Base-by-base conservation (phyloP, 441 rosid species). In the Viola pubescens region DNA sequence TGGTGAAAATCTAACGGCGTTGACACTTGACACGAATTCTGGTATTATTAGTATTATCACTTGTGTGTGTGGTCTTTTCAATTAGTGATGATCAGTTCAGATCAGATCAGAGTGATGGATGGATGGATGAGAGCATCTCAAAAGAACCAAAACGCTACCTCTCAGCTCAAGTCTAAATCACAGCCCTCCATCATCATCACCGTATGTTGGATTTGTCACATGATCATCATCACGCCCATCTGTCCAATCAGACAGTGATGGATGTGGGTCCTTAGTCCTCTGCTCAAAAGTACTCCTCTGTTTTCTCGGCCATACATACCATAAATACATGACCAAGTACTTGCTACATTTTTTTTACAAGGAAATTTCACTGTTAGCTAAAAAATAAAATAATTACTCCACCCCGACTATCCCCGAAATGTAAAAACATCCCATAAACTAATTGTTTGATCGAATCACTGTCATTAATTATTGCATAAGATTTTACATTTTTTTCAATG, bases 1-100 rank as follows among this genome's bases (percentile, higher is more conserved):
- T 2, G 34, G 40, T 7, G 46, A 37, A 75, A 55, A 70, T 70
- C 78, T 38, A 70, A 72, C 79, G 75, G 80, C 76, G 80, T 74
- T 70, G 79, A 77, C 73, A 69, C 75, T 37, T 5, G 69, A 58
- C 73, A 59, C 65, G 66, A 73, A 64, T 49, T 68, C 69, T 66
- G 72, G 74, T 43, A 26, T 26, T 26, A 26, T 26, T 2, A 26
- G 34, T 1, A 26, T 26, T 26, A 54, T 16, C 19, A 4, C 46
- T 59, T 9, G 41, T 41, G 13, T 12, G 37, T 50, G 26, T 58
- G 11, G 73, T 77, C 84, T 55, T 55, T 26, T 26, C 34, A 26
- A 26, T 26, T 26, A 26, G 34, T 0, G 26, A 19, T 19, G 26
- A 19, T 19, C 26, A 19, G 26, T n/a, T n/a, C n/a, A 16, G 19